These are phyloP conservation scores for Raffaelea deltoideospora DNA, from an alignment of 2,329 filamentous ascomycete species.

Conservation along the genomic window DNA sequence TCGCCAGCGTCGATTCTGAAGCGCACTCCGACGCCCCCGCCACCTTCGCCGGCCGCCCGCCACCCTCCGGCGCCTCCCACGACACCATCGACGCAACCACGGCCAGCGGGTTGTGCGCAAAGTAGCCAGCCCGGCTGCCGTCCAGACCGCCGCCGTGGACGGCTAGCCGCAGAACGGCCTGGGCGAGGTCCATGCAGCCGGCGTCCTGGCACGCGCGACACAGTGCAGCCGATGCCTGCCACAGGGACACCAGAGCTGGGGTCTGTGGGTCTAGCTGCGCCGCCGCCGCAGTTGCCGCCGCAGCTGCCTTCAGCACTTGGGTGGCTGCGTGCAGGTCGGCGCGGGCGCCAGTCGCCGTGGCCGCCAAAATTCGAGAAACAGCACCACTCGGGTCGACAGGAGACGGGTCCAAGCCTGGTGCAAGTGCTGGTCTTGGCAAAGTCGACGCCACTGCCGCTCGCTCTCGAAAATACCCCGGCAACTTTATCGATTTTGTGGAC, in stretches of 20 bases:
- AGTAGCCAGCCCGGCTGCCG: constrained; percentile 19
- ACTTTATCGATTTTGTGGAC: too few species aligned
- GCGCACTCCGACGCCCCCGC: too few species aligned
- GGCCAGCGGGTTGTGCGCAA: constrained; percentile 18
- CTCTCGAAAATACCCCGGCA: too few species aligned
- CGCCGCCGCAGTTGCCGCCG: not conserved
- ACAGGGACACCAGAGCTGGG: constrained; percentile 5
- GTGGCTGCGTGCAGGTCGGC: not conserved
- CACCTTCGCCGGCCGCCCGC: not conserved
- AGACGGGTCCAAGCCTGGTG: too few species aligned
- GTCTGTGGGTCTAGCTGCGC: too few species aligned
- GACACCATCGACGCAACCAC: constrained; percentile 15
- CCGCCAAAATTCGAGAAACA: too few species aligned
- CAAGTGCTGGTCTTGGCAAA: too few species aligned
- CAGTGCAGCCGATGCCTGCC: constrained; percentile 15
- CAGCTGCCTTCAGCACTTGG: not conserved
- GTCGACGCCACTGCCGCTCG: too few species aligned
- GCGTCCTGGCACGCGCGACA: constrained; percentile 17
- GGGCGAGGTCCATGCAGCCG: constrained; percentile 17
- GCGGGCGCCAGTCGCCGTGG: too few species aligned
- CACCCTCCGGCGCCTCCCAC: not conserved
- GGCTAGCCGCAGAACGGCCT: constrained; percentile 15
- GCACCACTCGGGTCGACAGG: too few species aligned
- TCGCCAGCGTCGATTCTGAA: too few species aligned
- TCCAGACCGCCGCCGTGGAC: constrained; percentile 14